Percentiles rank a stretch among this genome's conserved stretches.
Evolutionary conservation across 306 rosid genomes (phyloP).

Genomic region (Dryas drummondii): DNA sequence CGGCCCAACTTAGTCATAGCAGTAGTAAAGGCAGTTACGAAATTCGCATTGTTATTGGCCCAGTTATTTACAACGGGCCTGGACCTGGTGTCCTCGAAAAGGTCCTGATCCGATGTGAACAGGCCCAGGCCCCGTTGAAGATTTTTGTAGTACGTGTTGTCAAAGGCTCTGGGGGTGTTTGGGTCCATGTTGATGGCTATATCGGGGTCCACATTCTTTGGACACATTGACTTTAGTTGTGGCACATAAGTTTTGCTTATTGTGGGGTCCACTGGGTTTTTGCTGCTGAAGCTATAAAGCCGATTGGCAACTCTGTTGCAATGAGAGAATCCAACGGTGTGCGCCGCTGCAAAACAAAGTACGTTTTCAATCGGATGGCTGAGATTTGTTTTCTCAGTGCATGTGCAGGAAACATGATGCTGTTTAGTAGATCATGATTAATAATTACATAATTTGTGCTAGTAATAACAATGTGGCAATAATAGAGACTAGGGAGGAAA

Average conservation of each 20-base stretch:
- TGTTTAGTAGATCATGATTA: not conserved
- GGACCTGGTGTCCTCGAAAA: slow-evolving; percentile 55
- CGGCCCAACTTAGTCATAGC: slow-evolving; percentile 81
- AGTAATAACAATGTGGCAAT: too few relatives aligned
- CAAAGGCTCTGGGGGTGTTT: slow-evolving; percentile 53
- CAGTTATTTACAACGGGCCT: slow-evolving; percentile 46
- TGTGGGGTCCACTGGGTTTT: slow-evolving; percentile 48
- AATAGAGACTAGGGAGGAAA: too few relatives aligned
- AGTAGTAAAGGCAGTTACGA: slow-evolving; percentile 44
- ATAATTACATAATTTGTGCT: too few relatives aligned
- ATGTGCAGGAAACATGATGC: not conserved
- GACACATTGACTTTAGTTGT: slow-evolving; percentile 53
- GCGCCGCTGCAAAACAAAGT: slow-evolving; percentile 52
- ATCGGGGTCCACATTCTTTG: slow-evolving; percentile 53
- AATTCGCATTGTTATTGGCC: slow-evolving; percentile 41
- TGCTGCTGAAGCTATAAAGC: slow-evolving; percentile 45
- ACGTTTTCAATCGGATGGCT: not conserved
- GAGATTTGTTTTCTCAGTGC: not conserved
- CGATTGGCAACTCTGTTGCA: slow-evolving; percentile 51
- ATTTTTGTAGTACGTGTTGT: slow-evolving; percentile 58
- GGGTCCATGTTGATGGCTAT: slow-evolving; percentile 89
- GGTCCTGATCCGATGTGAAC: slow-evolving; percentile 67
- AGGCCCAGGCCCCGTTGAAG: slow-evolving; percentile 61
- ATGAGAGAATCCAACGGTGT: slow-evolving; percentile 78
- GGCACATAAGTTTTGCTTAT: slow-evolving; percentile 37